Evolutionary conservation across 164 flowering plant genomes (phyloP), one percentile per base, ranked within the genome.

Genomic region (Dillenia turbinata): DNA sequence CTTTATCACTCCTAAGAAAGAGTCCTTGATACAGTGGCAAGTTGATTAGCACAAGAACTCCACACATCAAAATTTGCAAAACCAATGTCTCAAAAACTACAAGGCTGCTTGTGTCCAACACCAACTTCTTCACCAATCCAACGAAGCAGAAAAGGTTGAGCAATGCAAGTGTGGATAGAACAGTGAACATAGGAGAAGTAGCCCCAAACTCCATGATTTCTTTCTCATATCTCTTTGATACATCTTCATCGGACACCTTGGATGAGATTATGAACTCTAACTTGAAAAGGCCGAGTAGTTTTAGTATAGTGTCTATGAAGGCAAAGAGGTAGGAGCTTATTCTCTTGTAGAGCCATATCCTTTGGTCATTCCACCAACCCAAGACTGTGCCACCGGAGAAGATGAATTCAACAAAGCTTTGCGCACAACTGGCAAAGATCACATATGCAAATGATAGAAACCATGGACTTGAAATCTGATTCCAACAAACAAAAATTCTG

Each of bases 181-280:
- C 57, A 53, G 71, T 69, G 57, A 87, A 77, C 83, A 87, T 80
- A 1, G 87, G 81, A 19, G 86, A 75, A 44, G 80, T 45, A 11
- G 69, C 54, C 51, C 96, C 89, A 58, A 91, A 91, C 64, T 89
- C 94, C 79, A 91, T 83, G 10, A 75, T 70, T 64, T 87, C 97
- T 51, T 71, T 45, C 51, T 81, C 75, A 49, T 82, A 87, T 64
- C 93, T 63, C 54, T 72, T 40, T 0, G 63, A 50, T 0, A 75
- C 83, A 12, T 84, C 94, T 19, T 80, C 65, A 45, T 84, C 89
- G 0, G 79, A 49, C 2, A 79, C 84, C 69, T 91, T 89, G 16
- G 78, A 56, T 0, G 90, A 73, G 71, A 89, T 71, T 2, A 66
- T 52, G 45, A 91, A 91, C 5, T 59, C 69, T 10, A 73, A 57